Evolutionary conservation across 176 grass and related monocot species (phyloP).

Genomic region (Eremochloa ophiuroides): DNA sequence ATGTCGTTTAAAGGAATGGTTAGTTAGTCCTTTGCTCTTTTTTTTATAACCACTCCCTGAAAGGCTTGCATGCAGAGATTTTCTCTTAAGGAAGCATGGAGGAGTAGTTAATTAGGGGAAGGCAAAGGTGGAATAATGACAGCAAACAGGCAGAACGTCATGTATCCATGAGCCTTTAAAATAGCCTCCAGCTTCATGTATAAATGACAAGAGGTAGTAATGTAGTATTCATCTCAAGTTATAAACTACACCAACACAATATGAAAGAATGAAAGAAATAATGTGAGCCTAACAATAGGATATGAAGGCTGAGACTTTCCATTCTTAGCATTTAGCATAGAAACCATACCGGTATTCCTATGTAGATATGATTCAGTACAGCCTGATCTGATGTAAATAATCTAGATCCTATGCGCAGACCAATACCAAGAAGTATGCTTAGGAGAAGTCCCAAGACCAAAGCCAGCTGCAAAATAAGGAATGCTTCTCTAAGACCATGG

Average conservation of each 20-base stretch:
- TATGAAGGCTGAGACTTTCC: neutral
- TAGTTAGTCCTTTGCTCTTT: neutral
- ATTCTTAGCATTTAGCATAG: neutral
- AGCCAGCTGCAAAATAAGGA: conserved; percentile 47
- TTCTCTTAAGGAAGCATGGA: neutral
- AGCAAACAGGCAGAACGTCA: neutral
- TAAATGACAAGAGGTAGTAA: neutral
- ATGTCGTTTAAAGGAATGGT: neutral
- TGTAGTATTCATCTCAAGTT: neutral
- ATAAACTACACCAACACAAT: neutral
- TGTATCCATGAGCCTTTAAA: neutral
- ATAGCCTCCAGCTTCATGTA: neutral
- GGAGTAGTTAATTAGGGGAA: neutral
- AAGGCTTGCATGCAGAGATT: neutral
- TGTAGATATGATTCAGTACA: conserved; percentile 60
- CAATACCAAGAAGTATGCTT: conserved; percentile 57
- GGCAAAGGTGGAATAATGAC: neutral
- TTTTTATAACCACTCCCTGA: neutral
- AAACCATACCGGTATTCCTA: conserved; percentile 69
- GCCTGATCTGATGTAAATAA: conserved; percentile 63
- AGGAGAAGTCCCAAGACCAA: conserved; percentile 63
- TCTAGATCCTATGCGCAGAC: conserved; percentile 53
- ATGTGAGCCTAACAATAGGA: neutral
- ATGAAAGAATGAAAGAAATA: neutral
- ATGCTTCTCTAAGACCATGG: neutral